phyloP scores from a whole-genome alignment of 2,329 filamentous ascomycete genomes.

The Aureobasidium namibiae region DNA sequence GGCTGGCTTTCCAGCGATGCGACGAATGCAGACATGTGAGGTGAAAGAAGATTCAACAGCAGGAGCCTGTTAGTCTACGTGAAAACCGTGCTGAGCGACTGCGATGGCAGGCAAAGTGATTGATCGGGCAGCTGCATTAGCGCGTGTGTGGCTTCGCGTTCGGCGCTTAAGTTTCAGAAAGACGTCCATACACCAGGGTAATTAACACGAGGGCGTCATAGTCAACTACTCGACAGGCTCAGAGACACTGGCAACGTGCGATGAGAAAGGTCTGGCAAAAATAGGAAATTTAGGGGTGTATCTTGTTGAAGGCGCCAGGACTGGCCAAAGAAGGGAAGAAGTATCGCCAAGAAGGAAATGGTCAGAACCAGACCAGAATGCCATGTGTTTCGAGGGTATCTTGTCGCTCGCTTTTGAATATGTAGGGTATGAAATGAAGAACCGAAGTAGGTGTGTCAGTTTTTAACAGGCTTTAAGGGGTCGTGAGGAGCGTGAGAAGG shows the following conservation, averaged over 20 bases:
- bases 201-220: neutral
- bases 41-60: neutral
- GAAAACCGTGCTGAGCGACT: neutral
- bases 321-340: neutral
- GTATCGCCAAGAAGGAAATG: neutral
- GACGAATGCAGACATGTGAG: neutral
- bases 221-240: neutral
- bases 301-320: neutral
- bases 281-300: neutral
- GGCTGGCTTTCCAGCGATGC: neutral
- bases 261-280: neutral
- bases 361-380: slow-evolving; percentile 9
- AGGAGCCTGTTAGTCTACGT: neutral
- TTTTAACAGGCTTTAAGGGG: slow-evolving; percentile 3
- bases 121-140: slow-evolving; percentile 4
- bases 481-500: neutral
- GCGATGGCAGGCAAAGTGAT: neutral
- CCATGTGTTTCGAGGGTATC: slow-evolving; percentile 8
- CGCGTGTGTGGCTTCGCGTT: neutral
- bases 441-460: neutral
- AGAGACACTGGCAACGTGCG: neutral
- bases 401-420: slow-evolving; percentile 2
- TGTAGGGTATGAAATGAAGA: slow-evolving; percentile 1
- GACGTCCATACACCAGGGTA: too few relatives aligned
- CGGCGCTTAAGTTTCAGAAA: neutral